Conservation (phyloP, 1,284 basidiomycete genomes). For the Heterobasidion parviporum region DNA sequence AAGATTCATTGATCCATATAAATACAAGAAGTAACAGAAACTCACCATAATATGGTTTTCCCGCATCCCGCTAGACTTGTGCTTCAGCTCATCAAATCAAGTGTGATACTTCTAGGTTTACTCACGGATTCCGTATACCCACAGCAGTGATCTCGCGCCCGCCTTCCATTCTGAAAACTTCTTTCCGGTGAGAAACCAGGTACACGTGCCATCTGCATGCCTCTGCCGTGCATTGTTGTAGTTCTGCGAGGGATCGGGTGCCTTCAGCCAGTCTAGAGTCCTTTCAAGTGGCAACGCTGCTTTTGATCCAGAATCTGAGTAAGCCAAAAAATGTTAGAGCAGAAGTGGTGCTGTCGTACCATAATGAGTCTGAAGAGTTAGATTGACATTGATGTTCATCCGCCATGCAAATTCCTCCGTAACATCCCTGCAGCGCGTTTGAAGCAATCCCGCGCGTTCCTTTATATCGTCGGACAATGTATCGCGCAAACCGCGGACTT, state of each 20-base stretch:
- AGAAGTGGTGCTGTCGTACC: not conserved
- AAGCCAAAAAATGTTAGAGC: not conserved
- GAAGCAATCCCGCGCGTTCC: not conserved
- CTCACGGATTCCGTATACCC: not conserved
- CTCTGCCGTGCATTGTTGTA: not conserved
- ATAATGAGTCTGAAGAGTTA: no score
- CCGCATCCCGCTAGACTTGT: no score
- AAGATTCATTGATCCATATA: no score
- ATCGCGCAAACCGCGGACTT: not conserved
- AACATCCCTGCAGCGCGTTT: not conserved
- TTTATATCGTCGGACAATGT: not conserved
- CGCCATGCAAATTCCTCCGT: not conserved
- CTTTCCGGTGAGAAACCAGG: not conserved
- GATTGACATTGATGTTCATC: no score
- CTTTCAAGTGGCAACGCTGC: not conserved
- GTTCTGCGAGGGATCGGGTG: not conserved
- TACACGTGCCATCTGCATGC: not conserved
- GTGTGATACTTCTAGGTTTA: not conserved
- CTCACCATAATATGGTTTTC: no score
- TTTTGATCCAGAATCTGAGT: not conserved
- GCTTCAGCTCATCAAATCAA: not conserved
- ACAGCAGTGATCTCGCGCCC: not conserved
- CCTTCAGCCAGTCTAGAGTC: not conserved
- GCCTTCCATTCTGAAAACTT: not conserved
- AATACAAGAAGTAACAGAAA: no score